Conservation (phyloP, 495 filamentous ascomycete genomes). For the Chaetomium fimeti region DNA sequence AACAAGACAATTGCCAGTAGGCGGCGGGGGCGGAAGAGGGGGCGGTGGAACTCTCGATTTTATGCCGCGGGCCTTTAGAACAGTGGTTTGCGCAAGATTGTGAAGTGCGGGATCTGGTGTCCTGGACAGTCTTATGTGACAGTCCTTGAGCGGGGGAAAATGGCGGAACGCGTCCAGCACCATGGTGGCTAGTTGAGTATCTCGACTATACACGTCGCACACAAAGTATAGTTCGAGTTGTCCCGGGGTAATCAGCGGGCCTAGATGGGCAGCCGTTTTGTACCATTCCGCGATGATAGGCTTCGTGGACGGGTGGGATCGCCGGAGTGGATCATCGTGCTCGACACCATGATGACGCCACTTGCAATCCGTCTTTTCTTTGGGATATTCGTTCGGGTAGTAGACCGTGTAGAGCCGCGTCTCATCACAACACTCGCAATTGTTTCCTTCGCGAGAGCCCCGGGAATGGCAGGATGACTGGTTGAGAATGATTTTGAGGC, state of each 20-base stretch:
- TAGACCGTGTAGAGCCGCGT: background rate
- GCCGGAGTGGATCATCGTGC: background rate
- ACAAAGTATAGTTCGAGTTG: background rate
- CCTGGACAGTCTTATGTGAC: background rate
- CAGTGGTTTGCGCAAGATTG: background rate
- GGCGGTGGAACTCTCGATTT: background rate
- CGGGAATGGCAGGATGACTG: background rate
- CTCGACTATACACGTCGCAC: background rate
- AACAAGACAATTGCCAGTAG: background rate
- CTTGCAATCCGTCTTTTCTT: background rate
- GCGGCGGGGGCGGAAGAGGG: background rate
- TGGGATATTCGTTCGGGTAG: background rate
- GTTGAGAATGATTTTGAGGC: constrained; percentile 1
- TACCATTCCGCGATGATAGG: constrained; percentile 17
- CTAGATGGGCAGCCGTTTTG: background rate
- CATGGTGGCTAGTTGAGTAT: background rate
- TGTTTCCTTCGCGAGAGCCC: too few species aligned
- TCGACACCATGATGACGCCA: background rate
- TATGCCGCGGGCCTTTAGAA: background rate
- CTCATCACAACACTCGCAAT: background rate
- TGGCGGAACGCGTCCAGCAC: background rate
- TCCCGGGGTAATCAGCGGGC: background rate
- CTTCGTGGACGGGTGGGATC: background rate
- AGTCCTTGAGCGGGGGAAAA: background rate
- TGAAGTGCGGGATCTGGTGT: background rate